Conservation (phyloP, 139 green algal species). For the Ulvella scutata region DNA sequence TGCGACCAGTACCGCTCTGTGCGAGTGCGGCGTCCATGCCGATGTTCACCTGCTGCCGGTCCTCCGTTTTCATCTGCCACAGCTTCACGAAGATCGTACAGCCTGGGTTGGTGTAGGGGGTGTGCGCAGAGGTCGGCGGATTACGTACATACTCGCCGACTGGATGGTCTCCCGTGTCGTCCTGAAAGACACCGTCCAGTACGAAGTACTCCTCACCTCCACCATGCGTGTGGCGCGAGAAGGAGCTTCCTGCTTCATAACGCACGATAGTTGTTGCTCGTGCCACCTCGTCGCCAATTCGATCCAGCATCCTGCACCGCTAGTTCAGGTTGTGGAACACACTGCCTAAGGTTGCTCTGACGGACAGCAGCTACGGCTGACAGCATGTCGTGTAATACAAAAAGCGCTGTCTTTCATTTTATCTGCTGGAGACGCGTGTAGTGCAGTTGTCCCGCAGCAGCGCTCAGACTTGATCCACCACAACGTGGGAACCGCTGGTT, state of each 20-base stretch:
- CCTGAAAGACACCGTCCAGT: conserved; percentile 2
- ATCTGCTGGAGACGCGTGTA: neutral
- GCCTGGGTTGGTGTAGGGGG: neutral
- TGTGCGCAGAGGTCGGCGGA: neutral
- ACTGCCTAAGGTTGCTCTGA: neutral
- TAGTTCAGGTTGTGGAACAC: neutral
- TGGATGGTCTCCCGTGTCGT: conserved; percentile 4
- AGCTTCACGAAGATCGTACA: conserved; percentile 9
- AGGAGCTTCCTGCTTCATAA: neutral
- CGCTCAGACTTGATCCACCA: neutral
- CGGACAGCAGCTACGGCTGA: neutral
- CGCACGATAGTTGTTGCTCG: neutral
- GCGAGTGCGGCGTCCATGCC: neutral
- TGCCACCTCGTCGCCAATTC: neutral
- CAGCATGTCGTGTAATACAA: neutral
- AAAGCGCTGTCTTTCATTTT: neutral
- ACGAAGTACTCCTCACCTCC: conserved; percentile 6
- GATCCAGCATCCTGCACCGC: neutral
- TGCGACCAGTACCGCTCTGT: neutral
- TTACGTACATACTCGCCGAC: conserved; percentile 3
- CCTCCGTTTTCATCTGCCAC: neutral
- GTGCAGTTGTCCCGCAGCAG: neutral
- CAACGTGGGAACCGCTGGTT: no score
- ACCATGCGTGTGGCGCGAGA: neutral
- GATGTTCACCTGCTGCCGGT: neutral